Evolutionary conservation across 805 yeast species (phyloP).

Genomic region (Saccharomycopsis amapae): DNA sequence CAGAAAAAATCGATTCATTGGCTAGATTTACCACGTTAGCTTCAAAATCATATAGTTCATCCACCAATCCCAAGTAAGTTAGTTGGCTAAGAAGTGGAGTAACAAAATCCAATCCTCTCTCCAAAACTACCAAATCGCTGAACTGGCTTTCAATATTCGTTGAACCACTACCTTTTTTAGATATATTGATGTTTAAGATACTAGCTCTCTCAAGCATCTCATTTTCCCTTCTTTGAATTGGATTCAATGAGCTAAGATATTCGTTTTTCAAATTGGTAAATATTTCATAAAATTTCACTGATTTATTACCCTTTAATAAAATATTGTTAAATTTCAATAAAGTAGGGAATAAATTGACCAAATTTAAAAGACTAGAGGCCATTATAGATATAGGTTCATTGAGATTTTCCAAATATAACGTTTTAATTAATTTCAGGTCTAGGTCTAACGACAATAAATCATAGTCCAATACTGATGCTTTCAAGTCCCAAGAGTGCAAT

Average conservation of each 20-base stretch:
- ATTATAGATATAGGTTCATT: conserved; percentile 40
- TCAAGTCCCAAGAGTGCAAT: conserved; percentile 34
- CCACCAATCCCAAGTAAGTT: conserved; percentile 75
- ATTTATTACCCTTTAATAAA: conserved; percentile 52
- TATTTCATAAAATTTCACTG: conserved; percentile 42
- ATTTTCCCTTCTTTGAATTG: conserved; percentile 30
- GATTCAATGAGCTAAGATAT: conserved; percentile 29
- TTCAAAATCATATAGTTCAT: conserved; percentile 55
- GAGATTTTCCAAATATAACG: conserved; percentile 39
- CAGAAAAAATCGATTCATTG: conserved; percentile 19
- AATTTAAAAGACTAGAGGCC: conserved; percentile 41
- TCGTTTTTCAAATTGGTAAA: conserved; percentile 29
- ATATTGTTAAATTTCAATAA: conserved; percentile 45
- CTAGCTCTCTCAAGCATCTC: conserved; percentile 16
- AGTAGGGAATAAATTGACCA: conserved; percentile 36
- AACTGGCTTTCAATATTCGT: conserved; percentile 32
- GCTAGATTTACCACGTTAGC: conserved; percentile 31
- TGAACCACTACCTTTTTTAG: neutral
- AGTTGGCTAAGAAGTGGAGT: conserved; percentile 70
- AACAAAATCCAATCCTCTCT: conserved; percentile 66
- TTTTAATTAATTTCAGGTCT: conserved; percentile 28
- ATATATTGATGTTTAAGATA: neutral
- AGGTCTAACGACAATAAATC: conserved; percentile 39
- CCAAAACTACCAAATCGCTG: conserved; percentile 67
- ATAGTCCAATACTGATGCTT: conserved; percentile 36